Percentiles rank a stretch among this genome's conserved stretches.
Evolutionary conservation across 106 monocot species (phyloP).

Genomic region (Acorus gramineus): DNA sequence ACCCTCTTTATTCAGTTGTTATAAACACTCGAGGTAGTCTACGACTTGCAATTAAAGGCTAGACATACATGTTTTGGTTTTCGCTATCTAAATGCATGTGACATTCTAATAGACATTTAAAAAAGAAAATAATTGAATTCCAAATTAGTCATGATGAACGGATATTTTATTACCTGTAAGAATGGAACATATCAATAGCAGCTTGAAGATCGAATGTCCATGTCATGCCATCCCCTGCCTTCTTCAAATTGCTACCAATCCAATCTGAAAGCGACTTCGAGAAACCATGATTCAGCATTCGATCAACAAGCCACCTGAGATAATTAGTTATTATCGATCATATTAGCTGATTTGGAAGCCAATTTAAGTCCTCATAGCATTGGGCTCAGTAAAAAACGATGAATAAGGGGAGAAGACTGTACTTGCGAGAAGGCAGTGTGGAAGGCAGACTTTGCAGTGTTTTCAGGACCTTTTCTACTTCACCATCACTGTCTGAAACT

Average conservation of each 20-base stretch:
- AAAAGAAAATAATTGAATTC: too few species aligned
- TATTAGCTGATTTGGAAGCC: background rate
- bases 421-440: constrained; percentile 77
- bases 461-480: constrained; percentile 81
- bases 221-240: constrained; percentile 40
- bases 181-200: constrained; percentile 76
- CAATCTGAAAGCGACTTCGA: constrained; percentile 80
- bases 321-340: background rate
- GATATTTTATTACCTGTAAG: constrained; percentile 43
- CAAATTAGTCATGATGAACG: background rate
- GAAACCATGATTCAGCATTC: constrained; percentile 72
- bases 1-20: too few species aligned
- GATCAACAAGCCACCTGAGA: constrained; percentile 86
- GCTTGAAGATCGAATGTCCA: constrained; percentile 86
- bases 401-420: constrained; percentile 15
- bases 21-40: too few species aligned
- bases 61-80: too few species aligned
- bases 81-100: too few species aligned
- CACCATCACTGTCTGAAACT: constrained; percentile 48
- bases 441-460: constrained; percentile 55
- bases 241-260: constrained; percentile 89
- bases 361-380: too few species aligned
- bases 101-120: too few species aligned
- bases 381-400: background rate
- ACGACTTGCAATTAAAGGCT: too few species aligned